Conservation (phyloP, 345 rosid species). For the Ceriops decandra region DNA sequence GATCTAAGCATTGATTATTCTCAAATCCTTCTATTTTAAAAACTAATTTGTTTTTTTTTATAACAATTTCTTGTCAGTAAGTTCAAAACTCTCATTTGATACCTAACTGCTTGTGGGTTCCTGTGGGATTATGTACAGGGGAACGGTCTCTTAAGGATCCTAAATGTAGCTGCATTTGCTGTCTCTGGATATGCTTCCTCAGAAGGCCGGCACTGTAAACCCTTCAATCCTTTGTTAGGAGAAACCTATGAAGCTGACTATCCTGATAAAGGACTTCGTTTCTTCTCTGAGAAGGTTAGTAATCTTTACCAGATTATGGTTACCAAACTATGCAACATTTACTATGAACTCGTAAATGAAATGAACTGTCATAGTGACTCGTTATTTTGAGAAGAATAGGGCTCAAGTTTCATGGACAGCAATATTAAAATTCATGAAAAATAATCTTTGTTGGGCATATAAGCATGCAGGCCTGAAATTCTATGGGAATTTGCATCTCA, state of each 20-base stretch:
- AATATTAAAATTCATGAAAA: too few relatives aligned
- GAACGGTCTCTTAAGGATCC: conserved; percentile 63
- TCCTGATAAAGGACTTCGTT: conserved; percentile 84
- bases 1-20: background rate
- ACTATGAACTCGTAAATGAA: background rate
- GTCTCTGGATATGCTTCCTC: conserved; percentile 96
- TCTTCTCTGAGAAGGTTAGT: conserved; percentile 96
- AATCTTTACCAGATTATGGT: background rate
- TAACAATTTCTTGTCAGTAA: background rate
- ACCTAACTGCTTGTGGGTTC: conserved; percentile 4
- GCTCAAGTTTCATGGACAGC: too few relatives aligned
- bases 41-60: background rate
- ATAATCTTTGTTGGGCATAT: too few relatives aligned
- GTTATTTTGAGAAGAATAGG: too few relatives aligned
- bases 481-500: too few relatives aligned
- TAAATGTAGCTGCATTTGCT: conserved; percentile 94
- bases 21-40: background rate
- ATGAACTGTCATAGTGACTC: too few relatives aligned
- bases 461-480: too few relatives aligned
- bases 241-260: conserved; percentile 96
- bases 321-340: background rate
- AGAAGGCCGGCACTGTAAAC: conserved; percentile 93
- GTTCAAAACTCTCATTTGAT: conserved; percentile 2
- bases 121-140: conserved; percentile 45
- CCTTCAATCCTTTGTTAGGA: conserved; percentile 95